Percentiles rank a stretch among this genome's conserved stretches.
Conservation (phyloP, 257 asterid genomes). For the Solanum arcanum region DNA sequence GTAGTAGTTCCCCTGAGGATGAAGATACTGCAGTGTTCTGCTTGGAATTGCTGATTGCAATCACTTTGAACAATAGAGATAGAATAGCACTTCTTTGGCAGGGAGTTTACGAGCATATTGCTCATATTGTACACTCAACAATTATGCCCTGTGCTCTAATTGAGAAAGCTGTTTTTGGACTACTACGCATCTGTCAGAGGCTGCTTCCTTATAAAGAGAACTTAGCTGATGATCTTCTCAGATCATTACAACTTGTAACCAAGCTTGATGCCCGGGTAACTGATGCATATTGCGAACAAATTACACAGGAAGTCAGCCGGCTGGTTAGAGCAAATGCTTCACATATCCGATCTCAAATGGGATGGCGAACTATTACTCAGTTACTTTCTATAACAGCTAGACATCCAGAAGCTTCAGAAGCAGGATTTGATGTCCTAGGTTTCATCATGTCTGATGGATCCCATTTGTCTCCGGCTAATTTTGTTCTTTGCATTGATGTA, state of each 20-base stretch:
- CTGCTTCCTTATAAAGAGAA: conserved; percentile 86
- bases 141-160: conserved; percentile 87
- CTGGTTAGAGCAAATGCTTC: conserved; percentile 78
- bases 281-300: conserved; percentile 93
- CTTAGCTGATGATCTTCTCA: conserved; percentile 73
- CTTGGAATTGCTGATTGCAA: conserved; percentile 86
- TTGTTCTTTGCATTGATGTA: conserved; percentile 61
- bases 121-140: conserved; percentile 84
- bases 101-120: conserved; percentile 88
- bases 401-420: conserved; percentile 91
- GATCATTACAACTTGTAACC: conserved; percentile 76
- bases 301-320: conserved; percentile 87
- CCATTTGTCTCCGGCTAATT: conserved; percentile 72
- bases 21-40: conserved; percentile 97
- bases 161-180: conserved; percentile 93
- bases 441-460: conserved; percentile 86
- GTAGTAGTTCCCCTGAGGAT: conserved; percentile 75
- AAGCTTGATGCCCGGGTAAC: conserved; percentile 92
- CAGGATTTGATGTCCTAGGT: conserved; percentile 75
- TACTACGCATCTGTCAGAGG: conserved; percentile 86
- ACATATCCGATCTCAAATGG: conserved; percentile 63
- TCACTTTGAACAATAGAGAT: conserved; percentile 79
- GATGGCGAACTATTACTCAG: conserved; percentile 81
- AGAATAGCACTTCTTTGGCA: conserved; percentile 88
- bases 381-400: conserved; percentile 79